phyloP scores from a whole-genome alignment of 2,329 filamentous ascomycete species.

The Dactylellina leptospora region DNA sequence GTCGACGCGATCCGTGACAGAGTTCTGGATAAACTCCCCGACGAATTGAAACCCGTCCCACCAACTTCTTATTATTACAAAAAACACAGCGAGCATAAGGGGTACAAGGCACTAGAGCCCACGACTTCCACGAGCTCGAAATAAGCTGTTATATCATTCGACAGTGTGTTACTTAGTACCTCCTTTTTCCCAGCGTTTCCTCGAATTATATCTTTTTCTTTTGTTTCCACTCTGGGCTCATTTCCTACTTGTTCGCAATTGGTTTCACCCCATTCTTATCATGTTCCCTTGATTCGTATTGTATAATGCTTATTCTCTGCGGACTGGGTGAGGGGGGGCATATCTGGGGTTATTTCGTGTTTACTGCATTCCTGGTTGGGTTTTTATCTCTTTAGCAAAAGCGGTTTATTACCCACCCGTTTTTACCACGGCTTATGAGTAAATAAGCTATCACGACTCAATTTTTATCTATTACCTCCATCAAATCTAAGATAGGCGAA shows the following conservation, averaged over 20 bases:
- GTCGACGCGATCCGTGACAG: conserved; percentile 77
- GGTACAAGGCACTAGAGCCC: conserved; percentile 68
- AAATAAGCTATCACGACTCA: background rate
- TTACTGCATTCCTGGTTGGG: background rate
- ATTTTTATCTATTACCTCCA: background rate
- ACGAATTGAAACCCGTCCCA: conserved; percentile 75
- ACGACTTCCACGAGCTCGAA: conserved; percentile 1
- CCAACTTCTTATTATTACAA: conserved; percentile 76
- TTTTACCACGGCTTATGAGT: no score
- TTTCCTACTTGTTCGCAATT: background rate
- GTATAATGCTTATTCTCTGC: background rate
- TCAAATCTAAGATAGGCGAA: background rate
- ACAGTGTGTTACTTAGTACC: no score
- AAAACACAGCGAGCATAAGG: conserved; percentile 85
- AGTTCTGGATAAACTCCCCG: conserved; percentile 76
- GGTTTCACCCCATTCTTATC: background rate
- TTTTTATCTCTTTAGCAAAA: background rate
- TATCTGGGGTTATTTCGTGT: background rate
- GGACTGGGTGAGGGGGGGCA: background rate
- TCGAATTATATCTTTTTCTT: background rate
- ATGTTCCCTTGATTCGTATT: conserved; percentile 4
- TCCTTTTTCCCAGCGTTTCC: background rate
- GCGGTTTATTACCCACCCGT: background rate
- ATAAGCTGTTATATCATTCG: no score
- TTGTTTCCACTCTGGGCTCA: no score